These are phyloP conservation scores for Neonectria hederae DNA, from an alignment of 2,329 filamentous ascomycete species.

Conservation along the genomic window DNA sequence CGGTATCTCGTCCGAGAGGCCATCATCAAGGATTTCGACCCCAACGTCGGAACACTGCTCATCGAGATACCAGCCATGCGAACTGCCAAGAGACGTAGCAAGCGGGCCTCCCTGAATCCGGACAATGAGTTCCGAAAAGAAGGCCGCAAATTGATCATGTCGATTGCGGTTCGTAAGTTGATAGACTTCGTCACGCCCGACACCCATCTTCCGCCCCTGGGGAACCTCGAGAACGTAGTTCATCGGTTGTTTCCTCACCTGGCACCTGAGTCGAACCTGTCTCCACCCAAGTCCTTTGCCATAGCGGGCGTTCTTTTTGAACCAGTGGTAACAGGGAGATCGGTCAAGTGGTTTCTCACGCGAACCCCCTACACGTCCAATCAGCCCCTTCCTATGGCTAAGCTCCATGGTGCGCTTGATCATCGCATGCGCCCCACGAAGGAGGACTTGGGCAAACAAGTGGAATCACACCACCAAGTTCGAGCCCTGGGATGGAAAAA, in stretches of 20 bases:
- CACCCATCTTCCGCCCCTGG: conserved; percentile 51
- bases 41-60: conserved; percentile 58
- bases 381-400: conserved; percentile 43
- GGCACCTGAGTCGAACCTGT: conserved; percentile 18
- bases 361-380: conserved; percentile 57
- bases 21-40: conserved; percentile 58
- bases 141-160: conserved; percentile 56
- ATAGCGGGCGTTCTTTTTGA: conserved; percentile 52
- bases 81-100: conserved; percentile 27
- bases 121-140: conserved; percentile 41
- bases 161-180: conserved; percentile 58
- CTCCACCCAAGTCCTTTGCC: conserved; percentile 52
- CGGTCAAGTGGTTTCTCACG: conserved; percentile 55
- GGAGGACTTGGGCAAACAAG: conserved; percentile 12
- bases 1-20: conserved; percentile 60
- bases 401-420: conserved; percentile 37
- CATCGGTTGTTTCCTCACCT: conserved; percentile 61
- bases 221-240: conserved; percentile 57
- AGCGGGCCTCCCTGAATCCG: conserved; percentile 37
- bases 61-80: conserved; percentile 53
- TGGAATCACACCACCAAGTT: conserved; percentile 16
- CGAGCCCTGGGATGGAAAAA: conserved; percentile 48
- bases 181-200: conserved; percentile 63
- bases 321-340: conserved; percentile 38
- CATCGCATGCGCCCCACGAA: conserved; percentile 27